Base-by-base conservation (phyloP, 768 basidiomycete species). In the Tylopilus balloui region DNA sequence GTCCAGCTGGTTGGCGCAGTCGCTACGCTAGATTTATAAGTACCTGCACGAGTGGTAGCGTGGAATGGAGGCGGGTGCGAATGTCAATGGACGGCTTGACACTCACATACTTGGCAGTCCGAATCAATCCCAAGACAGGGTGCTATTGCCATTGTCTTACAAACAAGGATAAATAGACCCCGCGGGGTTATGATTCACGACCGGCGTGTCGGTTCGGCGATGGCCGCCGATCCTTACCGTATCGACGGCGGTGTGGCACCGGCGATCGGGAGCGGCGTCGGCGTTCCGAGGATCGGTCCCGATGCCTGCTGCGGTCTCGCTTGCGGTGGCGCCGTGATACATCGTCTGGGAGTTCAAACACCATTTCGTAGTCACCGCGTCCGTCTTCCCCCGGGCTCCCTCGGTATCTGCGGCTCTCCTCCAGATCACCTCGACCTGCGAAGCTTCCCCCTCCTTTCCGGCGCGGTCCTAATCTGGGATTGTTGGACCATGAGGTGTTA, bases 401-500 rank as follows among this genome's bases (percentile, higher is more conserved):
- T 45, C 91, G 68, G 58, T 92, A 92, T 46, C 77, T 76, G 43
- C 79, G 74, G 1, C 88, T 88, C 51, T 74, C 72, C 60, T 88
- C 88, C 13, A 92, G 71, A 59, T 92, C 84, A 20, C 84, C 79
- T 28, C 88, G 75, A 23, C 90, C 89, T 1, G 71, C 90, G 57
- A 84, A 91, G 3, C 78, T 77, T 21, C 69, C 54, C 52, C 45
- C 62, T 6, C 65, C 48, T 73, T 60, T 56, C 53, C 67, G 42
- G 57, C 67, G 57, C 2, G 78, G 69, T 9, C 71, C 78, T 51
- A 79, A 70, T 59, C 76, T 78, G 48, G 85, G 78, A 50, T 87
- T 73, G 69, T 91, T 92, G 4, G 90, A 87, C 90, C 91, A 94
- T 12, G 71, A 65, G 10, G 71, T 81, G 64, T 95, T 94, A 42